A percentile compares a stretch with the other conserved stretches of the same genome.
Conservation (phyloP, 495 filamentous ascomycete genomes). For the Letharia columbiana region DNA sequence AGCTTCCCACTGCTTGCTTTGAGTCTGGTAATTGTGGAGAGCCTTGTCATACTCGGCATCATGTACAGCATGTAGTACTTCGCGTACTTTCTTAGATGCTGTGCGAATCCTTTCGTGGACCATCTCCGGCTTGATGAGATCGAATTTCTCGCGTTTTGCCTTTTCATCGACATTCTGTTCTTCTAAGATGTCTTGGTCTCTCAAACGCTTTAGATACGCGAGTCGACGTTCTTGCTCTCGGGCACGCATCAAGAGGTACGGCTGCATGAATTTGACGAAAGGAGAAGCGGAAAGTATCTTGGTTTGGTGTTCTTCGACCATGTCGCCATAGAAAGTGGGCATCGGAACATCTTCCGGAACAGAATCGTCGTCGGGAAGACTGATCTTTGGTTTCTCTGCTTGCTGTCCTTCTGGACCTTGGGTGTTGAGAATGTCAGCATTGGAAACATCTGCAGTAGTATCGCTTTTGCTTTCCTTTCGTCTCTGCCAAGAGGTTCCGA, state of each 20-base stretch:
- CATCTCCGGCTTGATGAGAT: constrained; percentile 90
- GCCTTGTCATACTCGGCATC: constrained; percentile 95
- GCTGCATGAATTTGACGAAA: constrained; percentile 89
- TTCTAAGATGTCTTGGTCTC: constrained; percentile 61
- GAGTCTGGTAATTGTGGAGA: constrained; percentile 84
- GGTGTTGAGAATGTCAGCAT: background rate
- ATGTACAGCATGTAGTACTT: constrained; percentile 88
- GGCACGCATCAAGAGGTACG: constrained; percentile 84
- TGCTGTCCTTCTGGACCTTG: background rate
- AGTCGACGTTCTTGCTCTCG: constrained; percentile 82
- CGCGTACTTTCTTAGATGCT: constrained; percentile 75
- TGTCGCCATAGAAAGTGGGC: constrained; percentile 87
- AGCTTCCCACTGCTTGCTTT: constrained; percentile 91
- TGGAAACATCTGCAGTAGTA: background rate
- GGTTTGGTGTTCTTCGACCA: constrained; percentile 85
- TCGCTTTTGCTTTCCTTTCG: background rate
- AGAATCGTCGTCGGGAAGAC: constrained; percentile 37
- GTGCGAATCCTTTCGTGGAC: constrained; percentile 69
- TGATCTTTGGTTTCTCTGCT: constrained; percentile 1
- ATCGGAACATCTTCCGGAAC: constrained; percentile 80
- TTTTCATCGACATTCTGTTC: constrained; percentile 50
- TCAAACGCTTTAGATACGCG: constrained; percentile 67
- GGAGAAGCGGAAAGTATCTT: constrained; percentile 93
- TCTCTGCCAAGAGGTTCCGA: background rate
- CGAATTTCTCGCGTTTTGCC: constrained; percentile 58